Base-by-base conservation (phyloP, 768 basidiomycete species). In the Xerocomellus amylosporus region DNA sequence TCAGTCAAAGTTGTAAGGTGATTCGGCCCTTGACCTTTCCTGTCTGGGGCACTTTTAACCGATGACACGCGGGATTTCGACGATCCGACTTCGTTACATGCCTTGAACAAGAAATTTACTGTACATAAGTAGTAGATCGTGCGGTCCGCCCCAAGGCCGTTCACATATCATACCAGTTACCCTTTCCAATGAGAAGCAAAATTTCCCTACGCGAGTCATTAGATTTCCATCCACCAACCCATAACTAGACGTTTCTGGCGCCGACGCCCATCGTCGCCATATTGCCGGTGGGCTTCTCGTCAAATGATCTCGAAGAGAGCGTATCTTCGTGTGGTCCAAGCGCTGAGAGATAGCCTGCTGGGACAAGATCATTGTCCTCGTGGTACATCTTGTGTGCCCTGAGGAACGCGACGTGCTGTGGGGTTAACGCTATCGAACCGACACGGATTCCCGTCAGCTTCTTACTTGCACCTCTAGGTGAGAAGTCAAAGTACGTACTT, bases 401-500 rank as follows among this genome's bases (percentile, higher is more conserved):
- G 22, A 72, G 58, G 45, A 58, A 63, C 14, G 54, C 49, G 10
- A 51, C 10, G 24, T 71, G 69, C 9, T 53, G 49, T 30, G 69
- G 49, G 20, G 69, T 67, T 4, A 70, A 38, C 10, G 51, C 69
- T 70, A 41, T 54, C 42, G 12, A 28, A 56, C 14, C 15, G 14
- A 51, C 3, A n/a, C 10, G 2, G 31, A 51, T 43, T 22, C 31
- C 17, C 47, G 13, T 69, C 41, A 67, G 57, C 36, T 46, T 47
- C 46, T 37, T 24, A 37, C 37, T 38, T 34, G 56, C 31, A 37
- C 28, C 12, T 45, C 48, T 30, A 14, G 17, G 5, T 6, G 33
- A 34, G 55, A 53, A 64, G 20, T 7, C 19, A 6, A 36, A 28
- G 41, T 8, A 68, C 79, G 54, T 60, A 84, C 84, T 82, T 67